Conservation (phyloP, 768 basidiomycete species). For the Leccinum arenicola region DNA sequence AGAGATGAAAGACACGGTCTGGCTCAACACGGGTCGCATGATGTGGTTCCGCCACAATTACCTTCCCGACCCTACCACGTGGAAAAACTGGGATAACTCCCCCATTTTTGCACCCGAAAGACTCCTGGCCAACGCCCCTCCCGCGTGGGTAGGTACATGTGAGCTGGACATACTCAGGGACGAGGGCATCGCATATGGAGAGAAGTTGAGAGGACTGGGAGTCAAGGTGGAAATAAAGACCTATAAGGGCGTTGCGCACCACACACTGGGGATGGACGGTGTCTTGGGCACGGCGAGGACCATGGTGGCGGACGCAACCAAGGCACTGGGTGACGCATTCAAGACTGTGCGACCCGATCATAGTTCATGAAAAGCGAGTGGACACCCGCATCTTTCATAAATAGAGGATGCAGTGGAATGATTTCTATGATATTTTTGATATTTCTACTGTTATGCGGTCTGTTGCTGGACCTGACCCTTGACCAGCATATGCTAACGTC, state of each 20-base stretch:
- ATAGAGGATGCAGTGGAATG: background rate
- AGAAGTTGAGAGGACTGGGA: slow-evolving; percentile 51
- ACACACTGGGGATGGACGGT: slow-evolving; percentile 70
- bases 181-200: slow-evolving; percentile 63
- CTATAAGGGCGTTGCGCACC: slow-evolving; percentile 62
- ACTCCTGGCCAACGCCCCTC: slow-evolving; percentile 48
- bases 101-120: slow-evolving; percentile 66
- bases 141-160: slow-evolving; percentile 59
- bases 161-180: slow-evolving; percentile 66
- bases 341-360: background rate
- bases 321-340: slow-evolving; percentile 20
- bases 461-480: slow-evolving; percentile 23
- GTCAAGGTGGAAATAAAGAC: slow-evolving; percentile 51
- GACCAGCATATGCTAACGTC: slow-evolving; percentile 36
- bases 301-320: slow-evolving; percentile 22
- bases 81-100: slow-evolving; percentile 65
- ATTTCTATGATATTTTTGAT: slow-evolving; percentile 23
- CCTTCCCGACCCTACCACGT: slow-evolving; percentile 57
- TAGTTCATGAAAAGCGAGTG: background rate
- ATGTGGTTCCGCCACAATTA: slow-evolving; percentile 70
- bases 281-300: slow-evolving; percentile 11
- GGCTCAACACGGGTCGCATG: slow-evolving; percentile 62
- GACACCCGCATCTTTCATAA: background rate
- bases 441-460: slow-evolving; percentile 30
- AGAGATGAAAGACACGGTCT: slow-evolving; percentile 54